Percentiles rank a stretch among this genome's conserved stretches.
Evolutionary conservation across 768 basidiomycete species (phyloP).

Genomic region (Mrakia blollopis): DNA sequence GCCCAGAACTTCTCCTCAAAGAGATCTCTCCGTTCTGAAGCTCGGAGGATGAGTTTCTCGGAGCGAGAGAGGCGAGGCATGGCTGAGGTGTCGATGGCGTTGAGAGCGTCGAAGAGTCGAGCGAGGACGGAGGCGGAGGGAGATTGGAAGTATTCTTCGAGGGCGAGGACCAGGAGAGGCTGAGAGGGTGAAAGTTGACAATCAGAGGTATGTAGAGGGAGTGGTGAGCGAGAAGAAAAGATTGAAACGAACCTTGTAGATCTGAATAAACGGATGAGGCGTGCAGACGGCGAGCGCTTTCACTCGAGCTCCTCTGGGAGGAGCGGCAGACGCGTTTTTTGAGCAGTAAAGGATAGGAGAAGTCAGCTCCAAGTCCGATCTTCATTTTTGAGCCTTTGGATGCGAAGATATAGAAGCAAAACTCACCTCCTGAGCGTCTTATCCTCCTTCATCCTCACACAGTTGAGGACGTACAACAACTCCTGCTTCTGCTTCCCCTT

Average conservation of each 20-base stretch:
- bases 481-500: slow-evolving; percentile 45
- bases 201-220: neutral
- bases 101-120: slow-evolving; percentile 85
- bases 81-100: slow-evolving; percentile 77
- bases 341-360: neutral
- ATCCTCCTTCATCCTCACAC: slow-evolving; percentile 88
- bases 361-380: neutral
- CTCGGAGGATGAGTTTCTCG: slow-evolving; percentile 84
- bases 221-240: neutral
- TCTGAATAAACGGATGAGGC: slow-evolving; percentile 86
- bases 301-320: slow-evolving; percentile 76
- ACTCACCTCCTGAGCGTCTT: slow-evolving; percentile 69
- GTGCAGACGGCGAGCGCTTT: slow-evolving; percentile 94
- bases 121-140: slow-evolving; percentile 87
- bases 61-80: slow-evolving; percentile 70
- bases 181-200: neutral
- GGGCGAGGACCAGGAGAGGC: slow-evolving; percentile 55
- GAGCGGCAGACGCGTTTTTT: neutral
- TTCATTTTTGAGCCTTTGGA: neutral
- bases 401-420: neutral
- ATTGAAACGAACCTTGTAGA: slow-evolving; percentile 78
- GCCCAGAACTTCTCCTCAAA: slow-evolving; percentile 73
- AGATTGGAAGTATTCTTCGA: slow-evolving; percentile 87
- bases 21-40: slow-evolving; percentile 84
- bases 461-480: slow-evolving; percentile 79